Conservation (phyloP, 441 rosid genomes). For the Bruguiera hainesii region DNA sequence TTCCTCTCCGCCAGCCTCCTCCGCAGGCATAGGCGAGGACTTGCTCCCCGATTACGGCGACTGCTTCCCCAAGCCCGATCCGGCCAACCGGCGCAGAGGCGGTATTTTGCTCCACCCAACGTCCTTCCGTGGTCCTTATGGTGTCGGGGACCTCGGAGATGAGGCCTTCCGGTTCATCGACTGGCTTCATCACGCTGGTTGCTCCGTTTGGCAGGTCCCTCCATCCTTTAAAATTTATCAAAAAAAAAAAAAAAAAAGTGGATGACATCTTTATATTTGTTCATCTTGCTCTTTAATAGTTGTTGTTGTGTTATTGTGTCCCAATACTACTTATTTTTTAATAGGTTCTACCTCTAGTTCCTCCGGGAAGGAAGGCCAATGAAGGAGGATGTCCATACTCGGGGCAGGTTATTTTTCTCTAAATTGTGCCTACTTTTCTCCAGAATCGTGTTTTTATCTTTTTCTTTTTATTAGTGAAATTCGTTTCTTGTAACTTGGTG, state of each 20-base stretch:
- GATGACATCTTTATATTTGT: neutral
- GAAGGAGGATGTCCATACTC: slow-evolving; percentile 86
- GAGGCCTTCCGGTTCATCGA: slow-evolving; percentile 76
- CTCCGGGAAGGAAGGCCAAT: slow-evolving; percentile 60
- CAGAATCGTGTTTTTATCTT: neutral
- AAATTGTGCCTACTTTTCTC: neutral
- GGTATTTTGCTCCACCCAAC: slow-evolving; percentile 95
- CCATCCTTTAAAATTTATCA: too few relatives aligned
- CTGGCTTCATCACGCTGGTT: slow-evolving; percentile 83
- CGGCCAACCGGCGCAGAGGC: slow-evolving; percentile 55
- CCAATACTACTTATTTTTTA: neutral
- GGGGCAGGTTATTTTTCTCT: slow-evolving; percentile 55
- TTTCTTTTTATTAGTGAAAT: too few relatives aligned
- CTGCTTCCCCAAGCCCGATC: slow-evolving; percentile 47
- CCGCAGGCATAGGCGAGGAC: slow-evolving; percentile 51
- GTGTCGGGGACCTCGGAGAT: slow-evolving; percentile 88
- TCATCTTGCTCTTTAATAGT: neutral
- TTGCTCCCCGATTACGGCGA: slow-evolving; percentile 57
- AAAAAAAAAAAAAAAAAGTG: too few relatives aligned
- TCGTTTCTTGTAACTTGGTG: too few relatives aligned
- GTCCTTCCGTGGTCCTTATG: slow-evolving; percentile 73
- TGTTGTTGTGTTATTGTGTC: neutral
- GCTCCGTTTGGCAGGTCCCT: slow-evolving; percentile 90
- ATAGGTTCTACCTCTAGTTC: slow-evolving; percentile 97
- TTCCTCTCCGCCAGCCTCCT: slow-evolving; percentile 17